Evolutionary conservation across 768 basidiomycete genomes (phyloP).

Genomic region (Tubosaeta brunneosetosa): DNA sequence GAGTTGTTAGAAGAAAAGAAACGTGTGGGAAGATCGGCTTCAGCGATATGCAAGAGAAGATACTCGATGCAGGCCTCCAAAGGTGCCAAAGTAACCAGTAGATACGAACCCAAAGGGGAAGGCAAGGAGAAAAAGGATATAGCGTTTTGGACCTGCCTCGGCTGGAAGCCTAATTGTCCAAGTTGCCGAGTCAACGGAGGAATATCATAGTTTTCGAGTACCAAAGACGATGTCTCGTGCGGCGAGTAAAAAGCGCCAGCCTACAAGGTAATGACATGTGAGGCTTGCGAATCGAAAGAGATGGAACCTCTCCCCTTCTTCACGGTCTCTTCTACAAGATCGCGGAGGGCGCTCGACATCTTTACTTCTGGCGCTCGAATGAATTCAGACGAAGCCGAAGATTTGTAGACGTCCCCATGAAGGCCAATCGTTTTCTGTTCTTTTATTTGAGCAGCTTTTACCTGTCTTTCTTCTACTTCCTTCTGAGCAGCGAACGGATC

Average conservation of each 20-base stretch:
- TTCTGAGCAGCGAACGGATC: conserved; percentile 80
- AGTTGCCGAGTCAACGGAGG: conserved; percentile 52
- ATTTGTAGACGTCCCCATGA: conserved; percentile 15
- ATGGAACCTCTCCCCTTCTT: conserved; percentile 51
- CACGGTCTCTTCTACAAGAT: conserved; percentile 75
- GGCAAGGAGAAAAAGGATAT: conserved; percentile 53
- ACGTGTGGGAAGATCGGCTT: conserved; percentile 77
- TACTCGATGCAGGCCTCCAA: conserved; percentile 82
- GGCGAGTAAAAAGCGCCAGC: conserved; percentile 48
- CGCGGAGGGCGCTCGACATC: conserved; percentile 74
- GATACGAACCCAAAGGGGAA: conserved; percentile 54
- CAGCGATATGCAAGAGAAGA: conserved; percentile 76
- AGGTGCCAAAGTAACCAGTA: conserved; percentile 55
- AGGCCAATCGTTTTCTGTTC: conserved; percentile 23
- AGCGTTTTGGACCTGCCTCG: conserved; percentile 46
- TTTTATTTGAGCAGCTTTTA: conserved; percentile 47
- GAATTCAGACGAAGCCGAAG: conserved; percentile 34
- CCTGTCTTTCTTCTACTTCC: conserved; percentile 63
- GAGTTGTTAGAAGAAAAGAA: conserved; percentile 65
- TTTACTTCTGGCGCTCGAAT: conserved; percentile 65
- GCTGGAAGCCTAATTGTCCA: conserved; percentile 60
- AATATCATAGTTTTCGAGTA: conserved; percentile 41
- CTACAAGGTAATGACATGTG: conserved; percentile 28
- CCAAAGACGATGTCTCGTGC: conserved; percentile 29
- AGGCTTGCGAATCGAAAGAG: neutral